Percentiles rank a stretch among this genome's conserved stretches.
Evolutionary conservation across 257 asterid genomes (phyloP).

Genomic region (Striga asiatica): DNA sequence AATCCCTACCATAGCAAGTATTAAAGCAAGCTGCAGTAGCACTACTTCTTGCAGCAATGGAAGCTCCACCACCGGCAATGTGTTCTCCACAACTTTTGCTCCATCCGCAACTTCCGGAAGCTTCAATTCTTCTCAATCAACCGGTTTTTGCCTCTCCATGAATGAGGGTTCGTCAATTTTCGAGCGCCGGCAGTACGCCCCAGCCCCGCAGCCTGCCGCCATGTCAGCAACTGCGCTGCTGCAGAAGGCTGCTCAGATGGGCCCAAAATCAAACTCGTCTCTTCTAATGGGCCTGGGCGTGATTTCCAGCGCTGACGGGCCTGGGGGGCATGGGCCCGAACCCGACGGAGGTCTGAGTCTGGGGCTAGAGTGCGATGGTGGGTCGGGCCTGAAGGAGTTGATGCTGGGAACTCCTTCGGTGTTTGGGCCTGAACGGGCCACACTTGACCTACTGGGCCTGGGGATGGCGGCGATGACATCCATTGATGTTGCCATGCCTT

Average conservation of each 20-base stretch:
- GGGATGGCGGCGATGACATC: too few species aligned
- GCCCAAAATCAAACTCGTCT: conserved; percentile 47
- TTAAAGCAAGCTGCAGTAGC: too few species aligned
- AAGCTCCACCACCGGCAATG: too few species aligned
- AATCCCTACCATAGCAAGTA: too few species aligned
- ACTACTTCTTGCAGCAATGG: too few species aligned
- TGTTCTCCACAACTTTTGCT: too few species aligned
- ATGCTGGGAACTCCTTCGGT: conserved; percentile 64
- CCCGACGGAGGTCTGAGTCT: conserved; percentile 48
- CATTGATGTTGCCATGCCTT: too few species aligned
- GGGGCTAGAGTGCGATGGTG: conserved; percentile 40
- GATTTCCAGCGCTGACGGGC: conserved; percentile 26
- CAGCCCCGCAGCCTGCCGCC: conserved; percentile 47
- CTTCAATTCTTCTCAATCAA: too few species aligned
- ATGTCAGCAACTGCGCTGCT: conserved; percentile 84
- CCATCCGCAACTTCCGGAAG: too few species aligned
- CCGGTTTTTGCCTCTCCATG: too few species aligned
- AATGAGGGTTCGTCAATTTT: conserved; percentile 42
- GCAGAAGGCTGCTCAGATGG: conserved; percentile 82
- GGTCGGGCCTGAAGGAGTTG: conserved; percentile 57
- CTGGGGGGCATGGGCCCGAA: conserved; percentile 27
- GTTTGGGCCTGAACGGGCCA: conserved; percentile 58
- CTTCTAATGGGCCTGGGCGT: conserved; percentile 52
- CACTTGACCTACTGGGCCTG: conserved; percentile 74
- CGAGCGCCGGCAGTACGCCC: conserved; percentile 50